Evolutionary conservation across 345 rosid species (phyloP), one percentile per base, ranked within the genome.

Genomic region (Odontarrhena argentea): DNA sequence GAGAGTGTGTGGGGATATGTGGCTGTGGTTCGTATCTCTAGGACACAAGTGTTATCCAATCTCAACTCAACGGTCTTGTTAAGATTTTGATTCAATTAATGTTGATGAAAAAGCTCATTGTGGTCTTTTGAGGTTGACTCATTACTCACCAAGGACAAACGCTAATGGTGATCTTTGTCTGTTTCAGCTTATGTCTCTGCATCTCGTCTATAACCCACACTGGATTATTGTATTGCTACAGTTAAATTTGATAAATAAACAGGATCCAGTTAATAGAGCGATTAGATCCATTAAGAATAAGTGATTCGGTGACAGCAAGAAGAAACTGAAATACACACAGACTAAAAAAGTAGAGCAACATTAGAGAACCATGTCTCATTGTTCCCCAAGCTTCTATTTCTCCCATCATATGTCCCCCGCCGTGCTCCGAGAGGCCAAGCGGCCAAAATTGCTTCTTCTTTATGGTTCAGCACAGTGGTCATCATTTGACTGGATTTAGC

Each of bases 1-100:
- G 36, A 3, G 32, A 2, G 66, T 58, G 61, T 57, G 44, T 6
- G 36, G 14, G 55, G 60, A 58, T 67, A 73, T 26, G 72, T 74
- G 71, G 68, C 25, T 74, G 63, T 38, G 73, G 74, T 74, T 61
- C 63, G 69, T 61, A 67, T 67, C 73, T 67, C 73, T 26, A 67
- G 73, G 73, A 67, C 77, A 55, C 5, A 28, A 7, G 35, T 67
- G 25, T 52, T 54, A 60, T 59, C 62, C 13, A 22, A 50, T 28
- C 30, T 65, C 71, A 65, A 22, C 62, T 52, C 69, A 61, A 61
- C 74, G 69, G 74, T 74, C 68, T 65, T 57, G 45, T 58, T 43
- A 7, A 40, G 37, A 41, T 26, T 58, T n/a, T 59, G 51, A 22
- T 38, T 43, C 65, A 64, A 64, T 64, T 40, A 51, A 64, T 40